These are phyloP conservation scores for Collybiopsis confluens DNA, from an alignment of 768 basidiomycete genomes.

Conservation along the genomic window DNA sequence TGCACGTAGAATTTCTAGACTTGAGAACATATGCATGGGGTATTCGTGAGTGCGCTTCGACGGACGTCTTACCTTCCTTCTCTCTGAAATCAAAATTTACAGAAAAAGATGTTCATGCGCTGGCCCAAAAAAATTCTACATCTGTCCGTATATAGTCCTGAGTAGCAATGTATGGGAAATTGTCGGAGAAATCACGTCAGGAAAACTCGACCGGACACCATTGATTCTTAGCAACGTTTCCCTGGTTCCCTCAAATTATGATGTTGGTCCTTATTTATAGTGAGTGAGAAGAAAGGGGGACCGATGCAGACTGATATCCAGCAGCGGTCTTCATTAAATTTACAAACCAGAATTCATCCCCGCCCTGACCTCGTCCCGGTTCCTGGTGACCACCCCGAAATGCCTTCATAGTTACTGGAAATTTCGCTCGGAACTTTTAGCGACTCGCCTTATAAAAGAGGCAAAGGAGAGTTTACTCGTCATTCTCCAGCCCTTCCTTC, in stretches of 20 bases:
- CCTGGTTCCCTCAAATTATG: conserved; percentile 3
- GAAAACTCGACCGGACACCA: no score
- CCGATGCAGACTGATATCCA: no score
- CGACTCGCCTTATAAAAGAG: neutral
- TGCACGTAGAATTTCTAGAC: conserved; percentile 85
- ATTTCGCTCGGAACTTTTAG: conserved; percentile 4
- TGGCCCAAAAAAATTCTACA: conserved; percentile 65
- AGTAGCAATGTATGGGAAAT: neutral
- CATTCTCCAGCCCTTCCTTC: neutral
- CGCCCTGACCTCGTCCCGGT: no score
- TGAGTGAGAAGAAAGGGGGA: no score
- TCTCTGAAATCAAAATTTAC: conserved; percentile 9
- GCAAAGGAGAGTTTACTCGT: neutral
- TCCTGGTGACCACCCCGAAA: conserved; percentile 2
- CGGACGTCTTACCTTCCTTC: neutral
- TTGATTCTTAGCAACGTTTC: neutral
- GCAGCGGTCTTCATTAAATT: no score
- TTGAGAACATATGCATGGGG: conserved; percentile 82
- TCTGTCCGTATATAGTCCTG: conserved; percentile 48
- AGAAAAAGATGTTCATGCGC: conserved; percentile 80
- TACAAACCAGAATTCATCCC: no score
- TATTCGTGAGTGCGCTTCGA: conserved; percentile 57
- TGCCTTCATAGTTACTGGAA: neutral
- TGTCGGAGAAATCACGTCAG: conserved; percentile 4
- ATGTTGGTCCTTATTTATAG: no score